phyloP scores from a whole-genome alignment of 2,329 filamentous ascomycete genomes.

The Harringtonia aguacate region DNA sequence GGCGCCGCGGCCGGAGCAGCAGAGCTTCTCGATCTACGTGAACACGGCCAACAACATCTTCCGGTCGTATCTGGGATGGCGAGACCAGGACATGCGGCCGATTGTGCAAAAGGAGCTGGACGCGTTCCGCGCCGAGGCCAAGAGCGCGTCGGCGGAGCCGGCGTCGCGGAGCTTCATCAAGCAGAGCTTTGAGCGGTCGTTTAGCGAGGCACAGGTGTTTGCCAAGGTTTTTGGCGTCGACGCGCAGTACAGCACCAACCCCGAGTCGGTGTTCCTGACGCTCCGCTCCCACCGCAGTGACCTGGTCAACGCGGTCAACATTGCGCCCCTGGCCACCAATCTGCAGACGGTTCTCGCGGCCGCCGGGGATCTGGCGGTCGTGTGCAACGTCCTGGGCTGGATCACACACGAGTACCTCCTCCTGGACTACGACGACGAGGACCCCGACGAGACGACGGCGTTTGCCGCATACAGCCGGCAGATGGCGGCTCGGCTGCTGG shows the following conservation, averaged over 20 bases:
- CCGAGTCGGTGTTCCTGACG: constrained; percentile 38
- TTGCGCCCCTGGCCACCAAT: constrained; percentile 38
- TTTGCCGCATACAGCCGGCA: constrained; percentile 44
- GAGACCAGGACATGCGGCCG: constrained; percentile 42
- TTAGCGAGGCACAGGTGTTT: constrained; percentile 43
- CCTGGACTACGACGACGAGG: constrained; percentile 44
- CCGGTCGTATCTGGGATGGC: constrained; percentile 38
- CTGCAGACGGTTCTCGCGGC: constrained; percentile 38
- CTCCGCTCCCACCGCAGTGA: constrained; percentile 38
- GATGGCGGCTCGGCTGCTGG: constrained; percentile 42
- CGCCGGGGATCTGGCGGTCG: constrained; percentile 34
- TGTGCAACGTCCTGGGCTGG: constrained; percentile 48
- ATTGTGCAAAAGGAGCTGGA: constrained; percentile 44
- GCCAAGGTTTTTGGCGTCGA: constrained; percentile 45
- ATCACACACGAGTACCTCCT: constrained; percentile 47
- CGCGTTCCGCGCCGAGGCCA: constrained; percentile 41
- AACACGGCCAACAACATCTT: constrained; percentile 45
- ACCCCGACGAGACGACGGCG: constrained; percentile 21
- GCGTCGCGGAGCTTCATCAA: constrained; percentile 48
- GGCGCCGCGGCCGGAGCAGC: constrained; percentile 27
- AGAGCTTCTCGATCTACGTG: constrained; percentile 40
- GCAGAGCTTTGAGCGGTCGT: constrained; percentile 47
- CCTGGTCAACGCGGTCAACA: constrained; percentile 42
- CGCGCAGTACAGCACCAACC: constrained; percentile 37
- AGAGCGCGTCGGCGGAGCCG: constrained; percentile 38